Evolutionary conservation across 2,329 filamentous ascomycete species (phyloP).

Genomic region (Calonectria pteridis): DNA sequence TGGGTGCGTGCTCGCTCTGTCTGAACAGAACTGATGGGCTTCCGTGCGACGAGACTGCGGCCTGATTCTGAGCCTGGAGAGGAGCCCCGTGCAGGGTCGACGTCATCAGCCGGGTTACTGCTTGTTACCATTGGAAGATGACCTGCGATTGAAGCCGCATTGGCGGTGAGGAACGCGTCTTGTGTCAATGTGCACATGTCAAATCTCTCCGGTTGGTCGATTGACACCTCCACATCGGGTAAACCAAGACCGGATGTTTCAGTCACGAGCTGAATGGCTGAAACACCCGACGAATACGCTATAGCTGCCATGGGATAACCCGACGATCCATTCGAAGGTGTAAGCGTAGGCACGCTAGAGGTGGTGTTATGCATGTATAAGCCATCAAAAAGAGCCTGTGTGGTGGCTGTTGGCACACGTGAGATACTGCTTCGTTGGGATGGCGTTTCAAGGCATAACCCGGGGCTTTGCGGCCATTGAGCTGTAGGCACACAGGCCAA

Average conservation of each 20-base stretch:
- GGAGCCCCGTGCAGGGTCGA: neutral
- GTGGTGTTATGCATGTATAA: neutral
- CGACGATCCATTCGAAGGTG: neutral
- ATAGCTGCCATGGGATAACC: neutral
- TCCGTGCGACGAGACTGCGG: neutral
- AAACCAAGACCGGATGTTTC: neutral
- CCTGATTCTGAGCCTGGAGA: neutral
- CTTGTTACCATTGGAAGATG: neutral
- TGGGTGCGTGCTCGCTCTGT: neutral
- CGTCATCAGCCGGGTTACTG: neutral
- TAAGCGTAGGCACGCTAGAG: neutral
- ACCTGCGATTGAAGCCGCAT: neutral
- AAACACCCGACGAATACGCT: neutral
- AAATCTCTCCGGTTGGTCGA: neutral
- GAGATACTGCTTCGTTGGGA: neutral
- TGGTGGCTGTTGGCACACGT: neutral
- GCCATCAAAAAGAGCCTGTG: neutral
- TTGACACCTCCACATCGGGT: neutral
- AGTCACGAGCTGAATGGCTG: neutral
- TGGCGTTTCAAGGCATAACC: neutral
- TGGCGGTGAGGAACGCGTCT: neutral
- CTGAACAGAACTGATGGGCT: neutral
- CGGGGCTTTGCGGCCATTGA: neutral
- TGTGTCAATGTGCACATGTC: neutral
- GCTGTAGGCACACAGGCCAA: neutral